phyloP scores from a whole-genome alignment of 2,329 filamentous ascomycete genomes.

The Pezicula carpinea region DNA sequence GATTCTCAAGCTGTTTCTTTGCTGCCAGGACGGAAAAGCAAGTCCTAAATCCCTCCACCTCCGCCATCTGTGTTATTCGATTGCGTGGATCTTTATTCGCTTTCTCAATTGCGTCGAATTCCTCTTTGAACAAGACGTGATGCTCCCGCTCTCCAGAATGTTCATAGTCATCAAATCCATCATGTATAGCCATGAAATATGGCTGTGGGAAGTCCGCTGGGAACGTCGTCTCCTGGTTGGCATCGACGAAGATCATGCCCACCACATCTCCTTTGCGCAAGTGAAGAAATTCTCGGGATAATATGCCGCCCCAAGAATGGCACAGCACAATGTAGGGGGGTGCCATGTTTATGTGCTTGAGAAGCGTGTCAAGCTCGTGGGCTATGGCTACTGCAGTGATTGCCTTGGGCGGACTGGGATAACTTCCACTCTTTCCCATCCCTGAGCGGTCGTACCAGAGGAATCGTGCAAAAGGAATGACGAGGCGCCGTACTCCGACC shows the following conservation, averaged over 20 bases:
- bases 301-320: slow-evolving; percentile 14
- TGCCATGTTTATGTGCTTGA: slow-evolving; percentile 3
- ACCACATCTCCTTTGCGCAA: slow-evolving; percentile 9
- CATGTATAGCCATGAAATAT: background rate
- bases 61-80: slow-evolving; percentile 5
- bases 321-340: slow-evolving; percentile 11
- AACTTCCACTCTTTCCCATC: slow-evolving; percentile 16
- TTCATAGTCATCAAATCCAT: slow-evolving; percentile 3
- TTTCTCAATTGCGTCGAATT: slow-evolving; percentile 4
- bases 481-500: slow-evolving; percentile 17
- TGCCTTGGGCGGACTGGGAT: slow-evolving; percentile 1
- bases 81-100: background rate
- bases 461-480: slow-evolving; percentile 16
- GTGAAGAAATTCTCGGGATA: slow-evolving; percentile 11
- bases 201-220: slow-evolving; percentile 3
- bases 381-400: slow-evolving; percentile 8
- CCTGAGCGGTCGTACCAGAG: slow-evolving; percentile 23
- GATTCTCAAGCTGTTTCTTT: slow-evolving; percentile 14
- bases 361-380: slow-evolving; percentile 9
- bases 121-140: slow-evolving; percentile 4
- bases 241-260: slow-evolving; percentile 15
- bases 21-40: slow-evolving; percentile 3
- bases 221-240: slow-evolving; percentile 8
- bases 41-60: slow-evolving; percentile 3
- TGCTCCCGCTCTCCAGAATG: slow-evolving; percentile 1